phyloP scores from a whole-genome alignment of 345 rosid species.

The Clarkia xantiana region DNA sequence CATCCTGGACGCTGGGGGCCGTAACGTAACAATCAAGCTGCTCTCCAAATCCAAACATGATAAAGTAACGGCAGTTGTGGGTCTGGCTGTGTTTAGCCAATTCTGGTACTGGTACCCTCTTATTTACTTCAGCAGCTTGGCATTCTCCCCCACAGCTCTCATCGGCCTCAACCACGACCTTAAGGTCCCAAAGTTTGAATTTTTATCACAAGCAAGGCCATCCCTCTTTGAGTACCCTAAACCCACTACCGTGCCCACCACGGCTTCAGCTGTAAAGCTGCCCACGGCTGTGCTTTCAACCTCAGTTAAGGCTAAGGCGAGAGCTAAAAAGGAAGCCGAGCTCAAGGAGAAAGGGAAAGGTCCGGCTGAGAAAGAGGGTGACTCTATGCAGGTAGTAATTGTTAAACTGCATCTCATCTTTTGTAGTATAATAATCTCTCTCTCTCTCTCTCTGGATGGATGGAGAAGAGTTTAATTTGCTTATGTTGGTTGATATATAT shows the following conservation, averaged over 20 bases:
- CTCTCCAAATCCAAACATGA: slow-evolving; percentile 98
- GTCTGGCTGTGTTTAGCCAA: slow-evolving; percentile 97
- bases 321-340: slow-evolving; percentile 98
- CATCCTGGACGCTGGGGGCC: slow-evolving; percentile 98
- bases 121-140: slow-evolving; percentile 73
- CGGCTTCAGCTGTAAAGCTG: slow-evolving; percentile 78
- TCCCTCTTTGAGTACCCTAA: slow-evolving; percentile 93
- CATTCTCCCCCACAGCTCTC: slow-evolving; percentile 95
- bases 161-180: slow-evolving; percentile 86
- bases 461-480: too few species aligned
- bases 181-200: slow-evolving; percentile 88
- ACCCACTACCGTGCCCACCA: slow-evolving; percentile 69
- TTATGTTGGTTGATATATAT: too few species aligned
- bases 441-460: too few species aligned
- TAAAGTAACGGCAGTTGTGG: slow-evolving; percentile 87
- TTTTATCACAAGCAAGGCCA: slow-evolving; percentile 88
- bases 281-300: slow-evolving; percentile 93
- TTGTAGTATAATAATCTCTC: too few species aligned
- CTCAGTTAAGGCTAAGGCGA: slow-evolving; percentile 91
- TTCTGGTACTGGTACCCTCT: slow-evolving; percentile 99
- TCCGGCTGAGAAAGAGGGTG: slow-evolving; percentile 62
- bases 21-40: slow-evolving; percentile 86
- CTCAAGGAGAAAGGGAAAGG: slow-evolving; percentile 87
- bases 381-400: slow-evolving; percentile 75
- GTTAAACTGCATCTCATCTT: too few species aligned